Conservation (phyloP, 345 rosid species). For the Hevea brasiliensis region DNA sequence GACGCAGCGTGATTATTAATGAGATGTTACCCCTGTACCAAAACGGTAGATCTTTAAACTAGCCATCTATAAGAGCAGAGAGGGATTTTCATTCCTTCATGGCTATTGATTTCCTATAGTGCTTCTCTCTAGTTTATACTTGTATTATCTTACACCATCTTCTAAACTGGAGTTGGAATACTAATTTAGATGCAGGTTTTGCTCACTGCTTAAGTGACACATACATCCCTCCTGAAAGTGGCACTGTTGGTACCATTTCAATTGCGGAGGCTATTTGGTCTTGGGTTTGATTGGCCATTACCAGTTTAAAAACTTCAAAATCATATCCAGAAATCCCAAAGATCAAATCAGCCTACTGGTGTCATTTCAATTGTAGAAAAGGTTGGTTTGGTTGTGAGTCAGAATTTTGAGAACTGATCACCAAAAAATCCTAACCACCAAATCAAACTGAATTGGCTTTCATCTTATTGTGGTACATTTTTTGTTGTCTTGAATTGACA, state of each 20-base stretch:
- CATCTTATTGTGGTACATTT: not conserved
- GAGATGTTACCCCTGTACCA: not conserved
- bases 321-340: not conserved
- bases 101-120: not conserved
- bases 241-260: not conserved
- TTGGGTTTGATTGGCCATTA: not conserved
- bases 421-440: not conserved
- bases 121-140: not conserved
- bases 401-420: not conserved
- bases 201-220: not conserved
- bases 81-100: not conserved
- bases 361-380: not conserved
- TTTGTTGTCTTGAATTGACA: not conserved
- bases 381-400: not conserved
- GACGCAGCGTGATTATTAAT: not conserved
- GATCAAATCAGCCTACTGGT: not conserved
- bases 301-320: not conserved
- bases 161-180: not conserved
- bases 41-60: not conserved
- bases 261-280: not conserved
- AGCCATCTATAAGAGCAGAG: not conserved
- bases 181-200: not conserved
- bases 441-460: not conserved
- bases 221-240: not conserved
- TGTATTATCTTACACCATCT: not conserved